Base-by-base conservation (phyloP, 2,329 filamentous ascomycete genomes). In the Phoma sp. region DNA sequence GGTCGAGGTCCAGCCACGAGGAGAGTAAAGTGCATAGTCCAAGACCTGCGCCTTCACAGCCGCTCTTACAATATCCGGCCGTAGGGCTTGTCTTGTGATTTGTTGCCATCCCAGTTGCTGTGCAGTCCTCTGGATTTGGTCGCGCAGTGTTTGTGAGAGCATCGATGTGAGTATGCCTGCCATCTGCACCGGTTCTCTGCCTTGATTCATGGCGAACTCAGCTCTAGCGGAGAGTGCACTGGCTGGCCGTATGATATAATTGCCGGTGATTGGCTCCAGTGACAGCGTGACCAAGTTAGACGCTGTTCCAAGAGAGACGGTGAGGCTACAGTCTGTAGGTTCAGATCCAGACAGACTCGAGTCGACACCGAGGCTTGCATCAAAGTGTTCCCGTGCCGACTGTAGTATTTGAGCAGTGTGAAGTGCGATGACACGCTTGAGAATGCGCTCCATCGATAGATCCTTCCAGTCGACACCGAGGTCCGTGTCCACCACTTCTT, bases 261-360 rank as follows among this genome's bases (percentile, higher is more conserved):
- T 77, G n/a, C 95, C 95, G 0, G 90, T 92, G 24, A 90, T 85
- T 0, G 89, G 86, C 62, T 96, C 91, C 41, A 97, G 81, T 17
- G 84, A 82, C 25, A 96, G 74, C 6, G 80, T 84, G 31, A 89
- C 61, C 2, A 67, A 76, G 33, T 81, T 78, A 51, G 85, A 82
- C 24, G 82, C 79, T n/a, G 81, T 79, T 4, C 89, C 89, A 25
- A 96, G 79, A 61, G 90, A 88, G 63, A 94, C 82, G 29, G 81
- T 81, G 48, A 98, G 80, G 29, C 76, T 80, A 40, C 89, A 93
- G 33, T 89, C 82, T 12, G 83, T 82, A 1, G 91, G 88, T 43
- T 91, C 85, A 1, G 79, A 78, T 6, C 77, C 74, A 13, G 87
- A 89, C 19, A 86, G 76, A 22, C 78, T 78, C 49, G 91, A 75